Base-by-base conservation (phyloP, 768 basidiomycete genomes). In the Boletellus sp. region DNA sequence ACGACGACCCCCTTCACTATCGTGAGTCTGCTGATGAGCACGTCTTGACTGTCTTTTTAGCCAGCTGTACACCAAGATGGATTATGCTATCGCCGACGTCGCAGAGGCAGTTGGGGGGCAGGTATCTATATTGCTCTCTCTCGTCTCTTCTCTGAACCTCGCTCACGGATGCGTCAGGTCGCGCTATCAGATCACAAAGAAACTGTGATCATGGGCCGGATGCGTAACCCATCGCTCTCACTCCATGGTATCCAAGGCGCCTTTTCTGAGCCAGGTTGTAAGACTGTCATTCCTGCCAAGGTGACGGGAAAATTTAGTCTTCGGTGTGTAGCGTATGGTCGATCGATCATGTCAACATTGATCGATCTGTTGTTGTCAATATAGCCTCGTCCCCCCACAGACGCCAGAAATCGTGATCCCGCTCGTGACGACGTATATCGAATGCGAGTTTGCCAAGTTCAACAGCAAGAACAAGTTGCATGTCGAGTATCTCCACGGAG, bases 201-300 rank as follows among this genome's bases (percentile, higher is more conserved):
- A 26, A 66, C 72, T 10, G 80, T 87, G 19, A 74, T 98, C 34
- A 98, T 95, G 94, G 91, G 89, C 34, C 83, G 92, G 58, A 97
- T 97, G 94, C 82, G 93, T 31, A 74, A 80, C 58, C 90, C 94
- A 2, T 87, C 85, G 50, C 78, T 98, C 53, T 94, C 91, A 3
- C 71, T 98, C 22, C 94, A 98, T 65, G 95, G 95, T 11, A 94
- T 98, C 60, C 90, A 96, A 69, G 94, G 94, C 42, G 95, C 94
- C 2, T 96, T 94, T 74, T 90, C 80, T 47, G 83, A 81, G 0
- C 77, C 80, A 0, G 91, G 90, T 3, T 81, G 78, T 17, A 93
- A 92, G 80, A 97, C 94, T 0, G 94, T 97, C 61, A 98, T 97
- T 50, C 94, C 94, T 0, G 91, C 92, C 28, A 84, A 84, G 51